A percentile compares a stretch with the other conserved stretches of the same genome.
These are phyloP conservation scores for Rhododendron henanense DNA, from an alignment of 148 eudicot genomes.

Conservation along the genomic window DNA sequence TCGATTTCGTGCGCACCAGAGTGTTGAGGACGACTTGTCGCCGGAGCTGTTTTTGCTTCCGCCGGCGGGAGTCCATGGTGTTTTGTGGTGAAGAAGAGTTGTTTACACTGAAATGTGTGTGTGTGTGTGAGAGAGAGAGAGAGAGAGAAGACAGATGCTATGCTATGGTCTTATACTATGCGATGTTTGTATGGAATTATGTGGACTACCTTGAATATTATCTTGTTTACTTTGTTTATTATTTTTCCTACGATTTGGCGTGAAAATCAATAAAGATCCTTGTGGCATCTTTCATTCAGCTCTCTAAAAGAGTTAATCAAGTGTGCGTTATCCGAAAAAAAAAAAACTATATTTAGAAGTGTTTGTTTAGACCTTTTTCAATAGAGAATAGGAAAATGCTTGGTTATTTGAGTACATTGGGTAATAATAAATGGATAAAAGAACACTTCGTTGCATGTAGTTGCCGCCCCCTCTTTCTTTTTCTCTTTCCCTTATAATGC, in stretches of 20 bases:
- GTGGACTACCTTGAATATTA: neutral
- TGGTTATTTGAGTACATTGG: neutral
- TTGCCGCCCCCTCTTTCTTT: neutral
- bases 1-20: constrained; percentile 10
- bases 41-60: constrained; percentile 24
- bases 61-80: constrained; percentile 20
- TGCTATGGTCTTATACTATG: neutral
- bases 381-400: neutral
- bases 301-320: neutral
- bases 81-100: neutral
- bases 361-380: neutral
- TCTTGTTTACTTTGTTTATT: neutral
- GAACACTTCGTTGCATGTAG: neutral
- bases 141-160: neutral
- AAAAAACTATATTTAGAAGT: no score
- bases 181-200: neutral
- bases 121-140: neutral
- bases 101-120: neutral
- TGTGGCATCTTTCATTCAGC: neutral
- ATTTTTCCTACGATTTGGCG: neutral
- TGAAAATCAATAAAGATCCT: neutral
- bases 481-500: neutral
- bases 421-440: neutral
- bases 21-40: constrained; percentile 38
- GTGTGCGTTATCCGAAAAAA: no score